Base-by-base conservation (phyloP, 352 stramenopile genomes). In the Elongisporangium undulatum region DNA sequence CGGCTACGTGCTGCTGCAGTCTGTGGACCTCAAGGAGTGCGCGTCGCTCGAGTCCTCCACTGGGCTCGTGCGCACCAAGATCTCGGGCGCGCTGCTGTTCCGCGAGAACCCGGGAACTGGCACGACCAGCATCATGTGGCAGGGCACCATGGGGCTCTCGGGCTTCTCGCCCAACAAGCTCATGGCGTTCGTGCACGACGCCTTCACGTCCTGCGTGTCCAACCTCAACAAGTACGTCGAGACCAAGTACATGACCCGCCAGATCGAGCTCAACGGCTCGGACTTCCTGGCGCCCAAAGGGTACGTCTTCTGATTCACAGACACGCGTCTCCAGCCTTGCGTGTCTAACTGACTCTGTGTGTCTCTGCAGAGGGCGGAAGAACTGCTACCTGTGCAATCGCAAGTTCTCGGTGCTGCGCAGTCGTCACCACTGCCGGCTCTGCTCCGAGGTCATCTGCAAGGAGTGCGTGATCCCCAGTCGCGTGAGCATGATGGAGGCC, bases 391-490 rank as follows among this genome's bases (percentile, higher is more conserved):
- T 93, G 58, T 93, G 84, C 72, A 78, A 68, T 57, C 89, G 85
- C 29, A 87, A 85, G 51, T 93, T 93, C 54, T 88, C 77, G 38
- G 56, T 94, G 12, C 63, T 90, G 48, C 69, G 80, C 0, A 69
- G 79, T 22, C 79, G 81, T 3, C 76, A 78, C 49, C 62, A 85
- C 56, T 94, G 85, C 56, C 69, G 75, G n/a, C 69, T 82, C 24
- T 94, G 85, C 54, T 75, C 74, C 29, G 75, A 90, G 59, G 80
- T 79, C 21, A 87, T 90, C 62, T 89, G 79, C 65, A 85, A 81
- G 26, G 79, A 88, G 53, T 89, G 79, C 51, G 75, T 85, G 55
- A 67, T 81, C 51, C 67, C 71, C 34, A 84, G 75, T 39, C 79
- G 79, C 64, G 70, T 71, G 9, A 83, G 75, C 50, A 59, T 70